phyloP scores from a whole-genome alignment of 768 basidiomycete genomes.

The Mycena polygramma region DNA sequence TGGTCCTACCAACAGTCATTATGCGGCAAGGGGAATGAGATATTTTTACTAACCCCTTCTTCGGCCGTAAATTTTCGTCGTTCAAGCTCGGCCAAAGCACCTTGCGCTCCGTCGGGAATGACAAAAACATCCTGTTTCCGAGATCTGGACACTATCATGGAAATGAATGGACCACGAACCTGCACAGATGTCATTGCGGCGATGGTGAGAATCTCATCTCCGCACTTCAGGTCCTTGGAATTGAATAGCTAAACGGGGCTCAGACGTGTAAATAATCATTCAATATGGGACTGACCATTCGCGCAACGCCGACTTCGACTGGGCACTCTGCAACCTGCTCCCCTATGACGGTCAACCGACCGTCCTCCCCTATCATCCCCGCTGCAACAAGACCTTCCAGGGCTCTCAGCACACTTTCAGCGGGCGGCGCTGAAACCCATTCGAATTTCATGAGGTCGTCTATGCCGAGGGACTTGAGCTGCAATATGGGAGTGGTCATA shows the following conservation, averaged over 20 bases:
- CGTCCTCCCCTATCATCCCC: slow-evolving; percentile 88
- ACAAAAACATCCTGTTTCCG: slow-evolving; percentile 84
- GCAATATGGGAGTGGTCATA: slow-evolving; percentile 91
- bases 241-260: slow-evolving; percentile 74
- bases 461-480: slow-evolving; percentile 94
- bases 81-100: slow-evolving; percentile 92
- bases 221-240: slow-evolving; percentile 88
- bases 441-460: slow-evolving; percentile 97
- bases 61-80: slow-evolving; percentile 97
- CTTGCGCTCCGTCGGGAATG: slow-evolving; percentile 86
- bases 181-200: slow-evolving; percentile 96
- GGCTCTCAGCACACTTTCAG: slow-evolving; percentile 86
- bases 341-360: slow-evolving; percentile 81
- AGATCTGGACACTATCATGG: slow-evolving; percentile 2
- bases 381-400: slow-evolving; percentile 85
- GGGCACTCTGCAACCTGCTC: slow-evolving; percentile 94
- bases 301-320: slow-evolving; percentile 92
- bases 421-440: slow-evolving; percentile 92
- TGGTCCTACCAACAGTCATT: slow-evolving; percentile 76
- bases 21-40: not conserved
- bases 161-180: slow-evolving; percentile 52
- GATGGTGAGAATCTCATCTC: slow-evolving; percentile 96
- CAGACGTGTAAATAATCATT: not conserved
- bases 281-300: slow-evolving; percentile 74
- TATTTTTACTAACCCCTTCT: slow-evolving; percentile 81